Conservation (phyloP, 164 flowering plant species). For the Magnolia changhungtana region DNA sequence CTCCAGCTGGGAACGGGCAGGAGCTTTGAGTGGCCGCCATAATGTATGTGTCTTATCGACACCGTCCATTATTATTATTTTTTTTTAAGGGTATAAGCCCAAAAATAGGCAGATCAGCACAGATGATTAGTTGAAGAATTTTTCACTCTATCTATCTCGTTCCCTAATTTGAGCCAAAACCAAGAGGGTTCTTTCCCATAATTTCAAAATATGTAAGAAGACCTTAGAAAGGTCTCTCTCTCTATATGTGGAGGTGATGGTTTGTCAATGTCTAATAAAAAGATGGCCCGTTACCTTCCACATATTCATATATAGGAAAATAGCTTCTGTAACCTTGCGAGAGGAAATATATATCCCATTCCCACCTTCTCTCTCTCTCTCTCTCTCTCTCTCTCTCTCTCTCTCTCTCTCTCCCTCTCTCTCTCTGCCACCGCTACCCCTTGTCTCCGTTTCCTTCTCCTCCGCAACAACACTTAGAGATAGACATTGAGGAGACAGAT, state of each 20-base stretch:
- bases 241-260: not conserved
- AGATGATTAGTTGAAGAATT: too few species aligned
- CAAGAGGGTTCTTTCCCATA: too few species aligned
- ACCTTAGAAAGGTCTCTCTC: not conserved
- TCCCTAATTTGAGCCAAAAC: too few species aligned
- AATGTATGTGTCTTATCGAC: too few species aligned
- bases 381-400: slow-evolving; percentile 3
- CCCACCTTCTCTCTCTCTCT: not conserved
- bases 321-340: not conserved
- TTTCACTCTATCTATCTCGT: too few species aligned
- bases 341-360: not conserved
- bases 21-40: too few species aligned
- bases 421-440: not conserved
- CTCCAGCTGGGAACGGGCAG: too few species aligned
- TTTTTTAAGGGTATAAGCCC: too few species aligned
- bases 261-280: not conserved
- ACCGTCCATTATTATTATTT: too few species aligned
- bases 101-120: too few species aligned
- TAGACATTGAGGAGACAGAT: not conserved
- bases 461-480: not conserved
- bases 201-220: not conserved
- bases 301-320: not conserved
- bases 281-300: not conserved
- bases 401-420: not conserved
- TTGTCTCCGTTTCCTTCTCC: not conserved